Base-by-base conservation (phyloP, 305 asterid genomes). In the Withania somnifera region DNA sequence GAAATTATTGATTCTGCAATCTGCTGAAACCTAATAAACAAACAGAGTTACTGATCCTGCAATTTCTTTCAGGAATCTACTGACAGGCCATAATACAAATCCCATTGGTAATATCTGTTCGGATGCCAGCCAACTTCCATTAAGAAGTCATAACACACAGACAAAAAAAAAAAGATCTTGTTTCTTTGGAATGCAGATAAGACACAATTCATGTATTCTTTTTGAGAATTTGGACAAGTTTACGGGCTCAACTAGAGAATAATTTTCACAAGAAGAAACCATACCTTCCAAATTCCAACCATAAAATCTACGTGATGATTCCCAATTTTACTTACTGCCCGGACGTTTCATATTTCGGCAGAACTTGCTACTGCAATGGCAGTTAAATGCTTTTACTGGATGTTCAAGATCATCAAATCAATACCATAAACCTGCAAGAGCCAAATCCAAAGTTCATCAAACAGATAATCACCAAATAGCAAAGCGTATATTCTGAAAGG, bases 321-420 rank as follows among this genome's bases (percentile, higher is more conserved):
- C 14, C 61, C 61, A 75, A 75, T 11, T 45, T 17, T 71, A 82
- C 88, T 88, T 84, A 90, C 98, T 88, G 83, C 90, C 86, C 6
- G 85, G 66, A 81, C 97, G 92, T 60, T 81, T 87, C 42, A 84
- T 81, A 79, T 85, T 86, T 66, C 92, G 75, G 88, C 92, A 89
- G 64, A 82, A 84, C 84, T 76, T 82, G 86, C 92, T 87, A 52
- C 90, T 86, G 57, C 92, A 89, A n/a, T 82, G 85, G 85, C 98
- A 95, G 81, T 71, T 83, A 87, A 95, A 94, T 30, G 99, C 97
- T 89, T 94, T 90, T 24, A 91, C 88, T 22, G 97, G 99, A 87
- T 94, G 98, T 51, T 90, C 95, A 28, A 85, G 86, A 84, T 95
- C 99, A 77, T 93, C 97, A 85, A 95, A 83, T 95, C 99, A 52